These are phyloP conservation scores for Ophiognomonia clavigignenti-juglandacearum DNA, from an alignment of 2,329 filamentous ascomycete species.

Conservation along the genomic window DNA sequence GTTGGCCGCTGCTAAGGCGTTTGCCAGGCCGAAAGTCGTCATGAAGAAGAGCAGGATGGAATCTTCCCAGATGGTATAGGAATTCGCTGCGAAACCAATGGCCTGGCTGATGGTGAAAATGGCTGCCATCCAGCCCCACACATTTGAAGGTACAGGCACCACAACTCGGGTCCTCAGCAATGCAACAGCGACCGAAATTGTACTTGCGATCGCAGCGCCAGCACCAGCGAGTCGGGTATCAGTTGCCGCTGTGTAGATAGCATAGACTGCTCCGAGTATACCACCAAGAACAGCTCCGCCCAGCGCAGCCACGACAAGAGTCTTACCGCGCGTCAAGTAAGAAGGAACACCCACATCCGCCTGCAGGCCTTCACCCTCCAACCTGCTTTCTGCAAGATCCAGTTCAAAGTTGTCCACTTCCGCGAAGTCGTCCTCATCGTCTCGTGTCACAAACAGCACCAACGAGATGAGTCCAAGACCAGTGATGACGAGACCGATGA, in stretches of 20 bases:
- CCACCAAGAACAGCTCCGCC: slow-evolving; percentile 30
- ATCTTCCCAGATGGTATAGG: slow-evolving; percentile 98
- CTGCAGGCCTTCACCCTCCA: slow-evolving; percentile 43
- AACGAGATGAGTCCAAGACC: slow-evolving; percentile 63
- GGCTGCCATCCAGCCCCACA: slow-evolving; percentile 86
- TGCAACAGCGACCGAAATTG: slow-evolving; percentile 33
- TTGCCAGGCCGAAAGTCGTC: slow-evolving; percentile 76
- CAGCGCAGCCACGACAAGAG: slow-evolving; percentile 32
- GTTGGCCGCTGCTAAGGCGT: slow-evolving; percentile 69
- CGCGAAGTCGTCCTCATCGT: slow-evolving; percentile 49
- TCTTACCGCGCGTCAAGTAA: slow-evolving; percentile 33
- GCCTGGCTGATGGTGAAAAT: slow-evolving; percentile 82
- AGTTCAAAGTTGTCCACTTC: slow-evolving; percentile 52
- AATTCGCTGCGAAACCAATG: slow-evolving; percentile 94
- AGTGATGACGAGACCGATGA: slow-evolving; percentile 70
- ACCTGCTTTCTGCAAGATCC: slow-evolving; percentile 52
- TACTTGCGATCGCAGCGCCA: slow-evolving; percentile 40
- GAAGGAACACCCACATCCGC: slow-evolving; percentile 24
- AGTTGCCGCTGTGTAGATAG: slow-evolving; percentile 30
- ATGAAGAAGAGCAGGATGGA: slow-evolving; percentile 90
- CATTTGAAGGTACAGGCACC: slow-evolving; percentile 61
- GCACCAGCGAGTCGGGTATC: slow-evolving; percentile 37
- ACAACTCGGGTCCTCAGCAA: slow-evolving; percentile 35
- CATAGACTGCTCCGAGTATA: slow-evolving; percentile 25
- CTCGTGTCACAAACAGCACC: slow-evolving; percentile 64